Base-by-base conservation (phyloP, 2,329 filamentous ascomycete species). In the Aureobasidium sp. region DNA sequence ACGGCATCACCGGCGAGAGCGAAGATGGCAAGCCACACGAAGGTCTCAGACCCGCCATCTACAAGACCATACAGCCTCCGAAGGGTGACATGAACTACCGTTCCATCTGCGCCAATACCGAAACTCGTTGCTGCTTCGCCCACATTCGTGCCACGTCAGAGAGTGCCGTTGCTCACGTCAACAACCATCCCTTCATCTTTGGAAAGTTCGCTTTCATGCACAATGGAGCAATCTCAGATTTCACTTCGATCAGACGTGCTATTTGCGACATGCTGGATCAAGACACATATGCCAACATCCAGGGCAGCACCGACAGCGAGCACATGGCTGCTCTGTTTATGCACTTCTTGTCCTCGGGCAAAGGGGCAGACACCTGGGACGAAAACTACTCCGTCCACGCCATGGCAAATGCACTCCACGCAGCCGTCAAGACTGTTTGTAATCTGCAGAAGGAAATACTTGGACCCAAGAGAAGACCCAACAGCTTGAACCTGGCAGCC, bases 151-250 rank as follows among this genome's bases (percentile, higher is more conserved):
- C 84, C 13, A 81, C 80, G 5, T 84, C 80, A 9, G 83, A 81
- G 1, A 83, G 79, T 8, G 77, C 82, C 1, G 82, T 86, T 31
- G 80, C 82, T 2, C 77, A 79, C 20, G 81, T 85, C 25, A 88
- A 87, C 73, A 84, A 82, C 51, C 85, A 88, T 67, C 85, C 85
- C 7, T 88, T 87, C 71, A 78, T 83, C 36, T 87, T 87, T 61
- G 85, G 85, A 18, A 77, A 84, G 43, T 83, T 87, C 68, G 78
- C 79, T 11, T 84, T 87, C 71, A 87, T 88, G 85, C 85, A 88
- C 76, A 87, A 87, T 69, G 85, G 85, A 2, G 80, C 80, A 20
- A 78, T 87, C 42, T 79, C 80, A 15, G 74, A 81, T 67, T 87
- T 87, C 71, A 69, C 75, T 2, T 68, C 73, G 10, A 83, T 87